Evolutionary conservation across 2,329 filamentous ascomycete genomes (phyloP), one percentile per base, ranked within the genome.

Genomic region (Monosporascus sp.): DNA sequence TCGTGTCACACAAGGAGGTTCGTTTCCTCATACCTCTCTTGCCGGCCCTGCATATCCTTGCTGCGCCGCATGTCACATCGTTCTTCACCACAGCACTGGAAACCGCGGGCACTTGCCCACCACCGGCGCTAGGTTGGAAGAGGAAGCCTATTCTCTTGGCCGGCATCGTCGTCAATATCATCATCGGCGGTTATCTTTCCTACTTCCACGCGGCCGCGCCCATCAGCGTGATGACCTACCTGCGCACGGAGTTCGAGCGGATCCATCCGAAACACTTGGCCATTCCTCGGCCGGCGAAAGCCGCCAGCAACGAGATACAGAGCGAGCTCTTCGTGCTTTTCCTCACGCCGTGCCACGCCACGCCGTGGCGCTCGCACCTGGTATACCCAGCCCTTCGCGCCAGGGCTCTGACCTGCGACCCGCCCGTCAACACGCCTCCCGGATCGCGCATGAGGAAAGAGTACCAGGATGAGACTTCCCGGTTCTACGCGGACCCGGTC

Each of bases 1-100:
- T 89, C 47, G 89, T 97, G 60, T 85, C 91, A 1, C 94, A 99
- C 74, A 99, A 99, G 70, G 94, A 99, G 77, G 90, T 96, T 62
- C 90, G 94, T 64, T 99, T 99, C 75, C 89, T 97, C 61, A 96
- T 96, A 65, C 93, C 94, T 1, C 80, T 99, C 19, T 80, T 97
- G 2, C 93, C 94, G 1, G 80, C 86, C n/a, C 80, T 99, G 7
- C 90, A 94, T 67, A 75, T 96, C 57, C 76, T 97, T 40, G 84
- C 89, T 1, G 90, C 91, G 0, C 81, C 84, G 0, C 79, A 84
- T 3, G 72, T 90, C 17, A 76, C 82, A 3, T 69, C 76, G 8
- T 91, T 90, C 73, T 91, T 93, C 68, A 72, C 73, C 8, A 75
- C 73, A 26, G 64, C 70, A 17, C 54, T 65, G 17, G 58, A 67